A percentile compares a stretch with the other conserved stretches of the same genome.
Conservation (phyloP, 768 basidiomycete genomes). For the Tricholoma terreum region DNA sequence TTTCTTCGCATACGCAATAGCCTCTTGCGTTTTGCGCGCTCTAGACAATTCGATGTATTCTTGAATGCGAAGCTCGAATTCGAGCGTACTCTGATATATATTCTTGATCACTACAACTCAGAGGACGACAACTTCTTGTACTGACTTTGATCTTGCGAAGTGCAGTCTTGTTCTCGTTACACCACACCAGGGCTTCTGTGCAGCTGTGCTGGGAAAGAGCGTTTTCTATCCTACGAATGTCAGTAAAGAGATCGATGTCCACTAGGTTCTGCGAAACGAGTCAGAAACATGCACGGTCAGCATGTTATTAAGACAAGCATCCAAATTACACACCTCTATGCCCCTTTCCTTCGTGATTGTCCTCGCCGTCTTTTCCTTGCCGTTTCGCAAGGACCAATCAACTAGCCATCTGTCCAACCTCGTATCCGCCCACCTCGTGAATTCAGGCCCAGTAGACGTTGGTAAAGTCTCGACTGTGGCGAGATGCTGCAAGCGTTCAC, state of each 20-base stretch:
- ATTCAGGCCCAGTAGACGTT: conserved; percentile 51
- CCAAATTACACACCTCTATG: conserved; percentile 61
- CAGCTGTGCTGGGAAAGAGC: conserved; percentile 76
- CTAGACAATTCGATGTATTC: conserved; percentile 94
- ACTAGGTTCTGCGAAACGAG: conserved; percentile 61
- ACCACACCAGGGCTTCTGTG: conserved; percentile 91
- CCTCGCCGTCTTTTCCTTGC: conserved; percentile 73
- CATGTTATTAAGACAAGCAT: not conserved
- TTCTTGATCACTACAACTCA: not conserved
- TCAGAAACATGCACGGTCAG: not conserved
- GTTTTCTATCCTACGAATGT: conserved; percentile 82
- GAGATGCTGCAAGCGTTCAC: conserved; percentile 73
- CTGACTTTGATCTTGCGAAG: conserved; percentile 86
- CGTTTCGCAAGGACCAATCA: conserved; percentile 85
- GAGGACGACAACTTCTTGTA: not conserved
- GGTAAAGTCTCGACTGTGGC: conserved; percentile 57
- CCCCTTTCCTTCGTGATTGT: conserved; percentile 71
- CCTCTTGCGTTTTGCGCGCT: conserved; percentile 58
- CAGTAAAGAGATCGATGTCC: conserved; percentile 88
- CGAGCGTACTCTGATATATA: conserved; percentile 74
- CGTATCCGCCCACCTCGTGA: conserved; percentile 73
- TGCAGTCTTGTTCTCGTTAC: conserved; percentile 91
- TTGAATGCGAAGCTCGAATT: conserved; percentile 94
- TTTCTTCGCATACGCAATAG: conserved; percentile 82
- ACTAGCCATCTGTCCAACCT: conserved; percentile 87